Evolutionary conservation across 2,329 filamentous ascomycete species (phyloP).

Genomic region (Zymoseptoria brevis): DNA sequence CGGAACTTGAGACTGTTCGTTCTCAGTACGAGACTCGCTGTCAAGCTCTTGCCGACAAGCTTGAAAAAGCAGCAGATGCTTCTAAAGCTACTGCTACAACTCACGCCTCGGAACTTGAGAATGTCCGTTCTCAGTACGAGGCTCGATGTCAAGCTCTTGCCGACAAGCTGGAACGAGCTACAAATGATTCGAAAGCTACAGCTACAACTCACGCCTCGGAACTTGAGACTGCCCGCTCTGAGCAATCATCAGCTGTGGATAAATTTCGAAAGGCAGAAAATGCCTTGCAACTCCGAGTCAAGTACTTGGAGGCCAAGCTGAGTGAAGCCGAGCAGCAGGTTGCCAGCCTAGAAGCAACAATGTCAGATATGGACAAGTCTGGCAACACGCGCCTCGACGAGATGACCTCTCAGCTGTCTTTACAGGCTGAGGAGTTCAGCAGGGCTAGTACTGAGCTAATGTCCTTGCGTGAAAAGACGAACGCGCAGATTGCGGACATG

Average conservation of each 20-base stretch:
- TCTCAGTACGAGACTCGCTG: neutral
- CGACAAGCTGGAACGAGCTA: neutral
- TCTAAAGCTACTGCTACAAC: neutral
- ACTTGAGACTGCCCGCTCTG: neutral
- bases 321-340: neutral
- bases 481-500: neutral
- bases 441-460: neutral
- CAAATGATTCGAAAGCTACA: slow-evolving; percentile 2
- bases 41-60: slow-evolving; percentile 1
- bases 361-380: neutral
- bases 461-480: neutral
- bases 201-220: neutral
- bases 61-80: slow-evolving; percentile 1
- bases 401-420: neutral
- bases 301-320: slow-evolving; percentile 1
- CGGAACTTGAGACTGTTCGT: neutral
- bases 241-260: neutral
- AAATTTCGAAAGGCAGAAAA: neutral
- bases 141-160: neutral
- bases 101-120: neutral
- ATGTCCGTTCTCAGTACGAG: neutral
- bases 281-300: neutral
- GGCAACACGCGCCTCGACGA: neutral
- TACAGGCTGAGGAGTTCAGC: neutral
- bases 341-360: neutral